Percentiles rank a stretch among this genome's conserved stretches.
phyloP scores from a whole-genome alignment of 768 basidiomycete species.

The Neoboletus magnificus region DNA sequence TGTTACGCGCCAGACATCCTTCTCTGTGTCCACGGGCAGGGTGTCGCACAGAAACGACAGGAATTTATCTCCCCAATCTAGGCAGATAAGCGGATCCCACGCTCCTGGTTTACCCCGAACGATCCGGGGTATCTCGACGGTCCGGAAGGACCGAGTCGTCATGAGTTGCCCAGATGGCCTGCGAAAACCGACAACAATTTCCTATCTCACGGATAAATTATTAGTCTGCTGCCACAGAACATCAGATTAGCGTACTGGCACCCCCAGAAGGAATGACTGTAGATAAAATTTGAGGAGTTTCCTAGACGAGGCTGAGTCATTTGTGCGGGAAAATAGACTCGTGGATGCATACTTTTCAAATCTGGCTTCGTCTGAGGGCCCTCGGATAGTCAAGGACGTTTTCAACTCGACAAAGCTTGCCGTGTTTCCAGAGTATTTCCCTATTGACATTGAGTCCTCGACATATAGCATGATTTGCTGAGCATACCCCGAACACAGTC shows the following conservation, averaged over 20 bases:
- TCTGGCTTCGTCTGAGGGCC: constrained; percentile 56
- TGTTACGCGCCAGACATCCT: constrained; percentile 65
- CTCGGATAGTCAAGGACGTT: constrained; percentile 72
- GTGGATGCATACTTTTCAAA: constrained; percentile 68
- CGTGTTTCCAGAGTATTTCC: constrained; percentile 55
- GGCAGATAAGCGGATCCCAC: constrained; percentile 75
- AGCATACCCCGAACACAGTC: constrained; percentile 77
- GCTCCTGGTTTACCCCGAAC: constrained; percentile 69
- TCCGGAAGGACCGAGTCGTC: constrained; percentile 70
- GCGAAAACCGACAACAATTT: constrained; percentile 85
- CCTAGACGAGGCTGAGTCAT: constrained; percentile 37
- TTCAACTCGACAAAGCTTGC: constrained; percentile 83
- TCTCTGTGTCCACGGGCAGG: constrained; percentile 23
- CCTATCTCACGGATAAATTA: constrained; percentile 39
- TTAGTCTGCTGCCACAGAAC: not conserved
- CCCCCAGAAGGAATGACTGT: constrained; percentile 87
- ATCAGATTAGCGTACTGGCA: constrained; percentile 56
- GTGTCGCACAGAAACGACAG: constrained; percentile 50
- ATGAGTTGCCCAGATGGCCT: constrained; percentile 68
- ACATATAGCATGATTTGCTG: not conserved
- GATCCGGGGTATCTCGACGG: constrained; percentile 72
- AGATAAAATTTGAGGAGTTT: constrained; percentile 92
- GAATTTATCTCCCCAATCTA: constrained; percentile 70
- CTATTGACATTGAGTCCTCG: constrained; percentile 34
- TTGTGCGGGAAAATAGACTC: not conserved